These are phyloP conservation scores for Colletotrichum zoysiae DNA, from an alignment of 2,329 filamentous ascomycete genomes.

Conservation along the genomic window DNA sequence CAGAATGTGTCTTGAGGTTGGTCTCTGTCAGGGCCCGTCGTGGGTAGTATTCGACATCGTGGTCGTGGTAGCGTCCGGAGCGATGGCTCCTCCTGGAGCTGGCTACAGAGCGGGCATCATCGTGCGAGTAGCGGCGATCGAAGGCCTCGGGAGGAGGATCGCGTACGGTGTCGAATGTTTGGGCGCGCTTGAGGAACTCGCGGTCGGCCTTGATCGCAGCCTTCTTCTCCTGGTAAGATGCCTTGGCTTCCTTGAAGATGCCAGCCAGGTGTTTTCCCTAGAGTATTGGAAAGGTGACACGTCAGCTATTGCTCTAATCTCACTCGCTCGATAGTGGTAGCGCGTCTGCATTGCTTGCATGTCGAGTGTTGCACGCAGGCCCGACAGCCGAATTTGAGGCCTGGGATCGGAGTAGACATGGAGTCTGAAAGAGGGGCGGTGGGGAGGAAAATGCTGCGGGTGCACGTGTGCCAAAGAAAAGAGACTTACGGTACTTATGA, in stretches of 20 bases:
- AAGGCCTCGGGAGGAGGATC: conserved; percentile 42
- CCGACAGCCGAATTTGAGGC: conserved; percentile 14
- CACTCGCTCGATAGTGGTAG: conserved; percentile 15
- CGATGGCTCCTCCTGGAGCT: conserved; percentile 59
- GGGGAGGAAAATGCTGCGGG: conserved; percentile 23
- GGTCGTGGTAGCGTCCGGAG: conserved; percentile 50
- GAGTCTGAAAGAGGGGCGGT: conserved; percentile 35
- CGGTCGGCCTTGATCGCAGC: conserved; percentile 80
- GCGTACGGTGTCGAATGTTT: conserved; percentile 62
- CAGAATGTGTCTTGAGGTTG: conserved; percentile 67
- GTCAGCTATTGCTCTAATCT: conserved; percentile 30
- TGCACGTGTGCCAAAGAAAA: conserved; percentile 21
- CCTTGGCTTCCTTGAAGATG: conserved; percentile 92
- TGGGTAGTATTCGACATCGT: conserved; percentile 36
- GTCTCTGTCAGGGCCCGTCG: conserved; percentile 61
- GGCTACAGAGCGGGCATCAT: conserved; percentile 52
- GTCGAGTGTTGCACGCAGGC: conserved; percentile 16
- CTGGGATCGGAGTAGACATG: conserved; percentile 15
- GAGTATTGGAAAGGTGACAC: conserved; percentile 14
- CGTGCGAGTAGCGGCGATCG: conserved; percentile 48
- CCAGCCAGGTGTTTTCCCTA: conserved; percentile 91
- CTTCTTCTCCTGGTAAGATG: conserved; percentile 89
- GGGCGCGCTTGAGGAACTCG: conserved; percentile 68
- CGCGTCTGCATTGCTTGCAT: conserved; percentile 28
- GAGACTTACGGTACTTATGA: conserved; percentile 82